Conservation (phyloP, 2,329 filamentous ascomycete genomes). For the Aureobasidium namibiae region DNA sequence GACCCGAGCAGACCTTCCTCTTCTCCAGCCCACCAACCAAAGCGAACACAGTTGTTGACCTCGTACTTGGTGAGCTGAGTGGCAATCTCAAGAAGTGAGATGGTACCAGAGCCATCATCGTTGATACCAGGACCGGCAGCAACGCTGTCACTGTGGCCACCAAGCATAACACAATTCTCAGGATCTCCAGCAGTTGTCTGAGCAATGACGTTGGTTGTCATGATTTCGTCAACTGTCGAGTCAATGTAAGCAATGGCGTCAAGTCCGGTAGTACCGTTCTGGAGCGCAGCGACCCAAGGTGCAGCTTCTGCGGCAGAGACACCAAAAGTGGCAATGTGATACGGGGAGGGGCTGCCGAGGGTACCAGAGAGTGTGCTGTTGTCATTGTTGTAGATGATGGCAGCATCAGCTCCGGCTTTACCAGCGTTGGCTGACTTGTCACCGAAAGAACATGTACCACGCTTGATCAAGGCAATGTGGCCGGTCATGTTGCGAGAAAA, state of each 20-base stretch:
- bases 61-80: conserved; percentile 60
- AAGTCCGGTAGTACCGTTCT: conserved; percentile 31
- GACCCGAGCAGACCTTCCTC: conserved; percentile 56
- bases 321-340: conserved; percentile 61
- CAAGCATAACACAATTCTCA: conserved; percentile 50
- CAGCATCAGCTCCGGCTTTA: conserved; percentile 60
- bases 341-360: conserved; percentile 40
- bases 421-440: conserved; percentile 62
- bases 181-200: conserved; percentile 51
- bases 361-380: conserved; percentile 57
- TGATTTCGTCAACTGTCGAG: conserved; percentile 38
- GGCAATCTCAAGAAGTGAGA: conserved; percentile 52
- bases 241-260: conserved; percentile 31
- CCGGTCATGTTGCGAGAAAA: conserved; percentile 52
- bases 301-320: conserved; percentile 53
- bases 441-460: conserved; percentile 64
- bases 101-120: conserved; percentile 64
- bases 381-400: conserved; percentile 64
- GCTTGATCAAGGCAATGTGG: conserved; percentile 61
- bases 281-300: conserved; percentile 47
- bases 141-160: conserved; percentile 55
- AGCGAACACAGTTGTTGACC: conserved; percentile 62
- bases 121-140: conserved; percentile 63
- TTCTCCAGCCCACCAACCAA: conserved; percentile 57
- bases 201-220: conserved; percentile 51